Evolutionary conservation across 306 rosid species (phyloP).

Genomic region (Begonia loranthoides): DNA sequence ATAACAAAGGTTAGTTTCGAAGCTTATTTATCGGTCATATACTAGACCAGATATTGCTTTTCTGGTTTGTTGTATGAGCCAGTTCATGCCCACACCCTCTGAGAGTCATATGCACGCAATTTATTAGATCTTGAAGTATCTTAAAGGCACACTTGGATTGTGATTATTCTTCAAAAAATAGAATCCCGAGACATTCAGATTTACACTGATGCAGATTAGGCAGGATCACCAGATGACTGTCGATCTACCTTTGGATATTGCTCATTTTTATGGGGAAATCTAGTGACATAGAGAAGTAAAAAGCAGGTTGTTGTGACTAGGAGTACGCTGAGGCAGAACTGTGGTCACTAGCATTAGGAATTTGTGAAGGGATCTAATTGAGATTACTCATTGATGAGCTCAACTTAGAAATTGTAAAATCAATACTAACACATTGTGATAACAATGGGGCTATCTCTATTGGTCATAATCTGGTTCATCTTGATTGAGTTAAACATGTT

Average conservation of each 20-base stretch:
- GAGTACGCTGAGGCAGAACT: neutral
- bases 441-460: too few relatives aligned
- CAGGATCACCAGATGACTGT: neutral
- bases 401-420: too few relatives aligned
- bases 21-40: neutral
- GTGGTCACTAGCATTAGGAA: neutral
- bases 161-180: neutral
- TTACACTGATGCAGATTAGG: neutral
- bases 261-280: neutral
- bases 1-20: neutral
- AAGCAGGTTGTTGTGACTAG: neutral
- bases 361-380: neutral
- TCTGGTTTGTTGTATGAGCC: neutral
- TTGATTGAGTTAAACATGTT: neutral
- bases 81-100: neutral
- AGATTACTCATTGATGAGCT: neutral
- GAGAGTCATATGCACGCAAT: constrained; percentile 3
- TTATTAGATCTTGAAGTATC: neutral
- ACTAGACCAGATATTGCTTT: neutral
- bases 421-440: too few relatives aligned
- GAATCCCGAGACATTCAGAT: neutral
- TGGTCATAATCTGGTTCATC: neutral
- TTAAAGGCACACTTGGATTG: neutral
- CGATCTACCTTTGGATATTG: neutral
- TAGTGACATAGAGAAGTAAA: constrained; percentile 1